phyloP scores from a whole-genome alignment of 148 eudicot genomes.

The Agrostemma githago region DNA sequence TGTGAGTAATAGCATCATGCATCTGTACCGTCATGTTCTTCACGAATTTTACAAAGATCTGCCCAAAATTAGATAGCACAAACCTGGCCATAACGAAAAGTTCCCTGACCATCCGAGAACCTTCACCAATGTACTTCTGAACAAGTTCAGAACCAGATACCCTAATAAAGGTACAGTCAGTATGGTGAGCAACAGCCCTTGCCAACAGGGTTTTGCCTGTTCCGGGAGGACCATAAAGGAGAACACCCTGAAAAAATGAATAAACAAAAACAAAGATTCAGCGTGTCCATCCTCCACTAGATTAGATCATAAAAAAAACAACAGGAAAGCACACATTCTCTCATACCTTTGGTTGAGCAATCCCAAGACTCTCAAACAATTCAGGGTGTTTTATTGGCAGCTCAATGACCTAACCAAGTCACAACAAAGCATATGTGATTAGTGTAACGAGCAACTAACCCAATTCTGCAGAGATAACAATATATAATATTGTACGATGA shows the following conservation, averaged over 20 bases:
- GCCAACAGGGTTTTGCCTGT: constrained; percentile 67
- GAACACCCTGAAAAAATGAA: constrained; percentile 43
- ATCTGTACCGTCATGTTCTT: background rate
- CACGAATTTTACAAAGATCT: background rate
- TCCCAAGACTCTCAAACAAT: constrained; percentile 63
- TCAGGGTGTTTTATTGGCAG: constrained; percentile 66
- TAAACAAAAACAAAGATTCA: background rate
- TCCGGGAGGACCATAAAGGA: constrained; percentile 74
- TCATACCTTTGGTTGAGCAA: constrained; percentile 66
- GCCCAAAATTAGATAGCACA: constrained; percentile 9
- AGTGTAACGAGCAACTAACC: background rate
- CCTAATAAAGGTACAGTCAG: constrained; percentile 68
- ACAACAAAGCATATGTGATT: background rate
- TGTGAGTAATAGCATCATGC: background rate
- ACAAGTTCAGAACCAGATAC: constrained; percentile 77
- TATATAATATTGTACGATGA: background rate
- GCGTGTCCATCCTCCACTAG: background rate
- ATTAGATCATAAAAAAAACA: background rate
- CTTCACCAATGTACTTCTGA: constrained; percentile 74
- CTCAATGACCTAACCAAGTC: constrained; percentile 51
- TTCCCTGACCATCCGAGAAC: constrained; percentile 76
- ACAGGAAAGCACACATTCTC: background rate
- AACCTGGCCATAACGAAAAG: constrained; percentile 83
- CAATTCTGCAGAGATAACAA: background rate
- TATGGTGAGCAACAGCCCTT: constrained; percentile 75